Evolutionary conservation across 2,329 filamentous ascomycete genomes (phyloP).

Genomic region (Verticillium nonalfalfae): DNA sequence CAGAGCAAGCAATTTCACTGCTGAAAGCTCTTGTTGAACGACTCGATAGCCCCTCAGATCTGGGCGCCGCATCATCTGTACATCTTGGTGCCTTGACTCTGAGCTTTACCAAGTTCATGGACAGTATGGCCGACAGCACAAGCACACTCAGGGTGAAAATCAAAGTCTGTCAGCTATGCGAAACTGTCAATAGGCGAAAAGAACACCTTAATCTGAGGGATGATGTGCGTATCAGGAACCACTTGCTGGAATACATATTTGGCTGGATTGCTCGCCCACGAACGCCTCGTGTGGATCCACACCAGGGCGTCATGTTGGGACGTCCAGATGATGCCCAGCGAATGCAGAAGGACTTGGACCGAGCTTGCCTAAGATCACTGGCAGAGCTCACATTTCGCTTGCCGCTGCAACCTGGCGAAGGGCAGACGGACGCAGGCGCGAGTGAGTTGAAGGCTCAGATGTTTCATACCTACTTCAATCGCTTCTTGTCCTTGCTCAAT

Average conservation of each 20-base stretch:
- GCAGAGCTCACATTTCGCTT: constrained; percentile 60
- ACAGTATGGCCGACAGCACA: constrained; percentile 48
- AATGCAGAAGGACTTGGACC: constrained; percentile 60
- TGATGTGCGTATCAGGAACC: constrained; percentile 62
- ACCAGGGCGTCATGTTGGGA: constrained; percentile 22
- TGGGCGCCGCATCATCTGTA: constrained; percentile 55
- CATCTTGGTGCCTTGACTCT: constrained; percentile 58
- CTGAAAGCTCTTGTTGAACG: constrained; percentile 58
- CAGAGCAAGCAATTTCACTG: constrained; percentile 60
- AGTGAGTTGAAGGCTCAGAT: constrained; percentile 65
- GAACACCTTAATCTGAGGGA: constrained; percentile 63
- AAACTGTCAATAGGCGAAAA: constrained; percentile 58
- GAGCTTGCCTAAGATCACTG: constrained; percentile 58
- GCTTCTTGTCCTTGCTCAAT: constrained; percentile 60
- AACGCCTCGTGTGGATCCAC: constrained; percentile 39
- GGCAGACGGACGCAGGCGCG: constrained; percentile 58
- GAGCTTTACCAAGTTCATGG: constrained; percentile 61
- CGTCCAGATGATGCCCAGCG: constrained; percentile 51
- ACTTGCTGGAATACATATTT: constrained; percentile 61
- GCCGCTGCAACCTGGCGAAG: constrained; percentile 59
- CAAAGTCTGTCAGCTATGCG: constrained; percentile 61
- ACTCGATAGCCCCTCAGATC: constrained; percentile 56
- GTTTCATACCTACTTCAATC: constrained; percentile 67
- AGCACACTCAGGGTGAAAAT: constrained; percentile 59
- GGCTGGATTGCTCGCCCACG: constrained; percentile 60